Percentiles rank a stretch among this genome's conserved stretches.
phyloP scores from a whole-genome alignment of 2,329 filamentous ascomycete species.

The Fusarium penzigii region DNA sequence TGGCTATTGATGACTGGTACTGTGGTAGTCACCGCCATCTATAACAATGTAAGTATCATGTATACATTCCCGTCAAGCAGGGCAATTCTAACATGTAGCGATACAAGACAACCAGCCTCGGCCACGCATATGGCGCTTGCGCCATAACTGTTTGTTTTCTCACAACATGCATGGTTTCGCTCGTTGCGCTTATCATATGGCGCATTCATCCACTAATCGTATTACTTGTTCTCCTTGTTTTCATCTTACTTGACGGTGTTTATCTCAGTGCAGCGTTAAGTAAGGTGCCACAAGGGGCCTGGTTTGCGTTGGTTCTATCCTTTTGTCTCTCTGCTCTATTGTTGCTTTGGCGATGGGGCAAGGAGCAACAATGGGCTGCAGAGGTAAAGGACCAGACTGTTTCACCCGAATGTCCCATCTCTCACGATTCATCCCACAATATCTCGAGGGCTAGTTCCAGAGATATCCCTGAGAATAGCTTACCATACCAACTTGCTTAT shows the following conservation, averaged over 20 bases:
- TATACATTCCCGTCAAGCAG: neutral
- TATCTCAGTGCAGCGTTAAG: conserved; percentile 68
- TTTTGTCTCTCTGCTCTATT: conserved; percentile 62
- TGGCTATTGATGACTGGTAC: conserved; percentile 75
- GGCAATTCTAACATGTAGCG: neutral
- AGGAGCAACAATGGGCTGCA: conserved; percentile 72
- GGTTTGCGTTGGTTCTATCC: conserved; percentile 71
- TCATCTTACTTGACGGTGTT: conserved; percentile 64
- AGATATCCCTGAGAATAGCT: neutral
- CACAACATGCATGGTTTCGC: conserved; percentile 69
- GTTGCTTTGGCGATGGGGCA: conserved; percentile 76
- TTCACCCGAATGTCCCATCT: conserved; percentile 36
- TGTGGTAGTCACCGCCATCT: conserved; percentile 68
- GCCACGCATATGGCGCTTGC: conserved; percentile 74
- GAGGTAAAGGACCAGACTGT: conserved; percentile 61
- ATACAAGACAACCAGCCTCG: conserved; percentile 60
- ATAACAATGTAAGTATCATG: conserved; percentile 57
- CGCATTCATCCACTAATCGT: conserved; percentile 59
- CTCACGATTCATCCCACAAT: neutral
- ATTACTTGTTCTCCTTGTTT: conserved; percentile 58
- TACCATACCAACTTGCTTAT: conserved; percentile 26
- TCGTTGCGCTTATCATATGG: conserved; percentile 73
- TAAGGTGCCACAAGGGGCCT: conserved; percentile 73
- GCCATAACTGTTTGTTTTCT: conserved; percentile 79
- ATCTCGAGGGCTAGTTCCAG: conserved; percentile 5